A percentile compares a stretch with the other conserved stretches of the same genome.
phyloP scores from a whole-genome alignment of 768 basidiomycete genomes.

The Paxillus rubicundulus region DNA sequence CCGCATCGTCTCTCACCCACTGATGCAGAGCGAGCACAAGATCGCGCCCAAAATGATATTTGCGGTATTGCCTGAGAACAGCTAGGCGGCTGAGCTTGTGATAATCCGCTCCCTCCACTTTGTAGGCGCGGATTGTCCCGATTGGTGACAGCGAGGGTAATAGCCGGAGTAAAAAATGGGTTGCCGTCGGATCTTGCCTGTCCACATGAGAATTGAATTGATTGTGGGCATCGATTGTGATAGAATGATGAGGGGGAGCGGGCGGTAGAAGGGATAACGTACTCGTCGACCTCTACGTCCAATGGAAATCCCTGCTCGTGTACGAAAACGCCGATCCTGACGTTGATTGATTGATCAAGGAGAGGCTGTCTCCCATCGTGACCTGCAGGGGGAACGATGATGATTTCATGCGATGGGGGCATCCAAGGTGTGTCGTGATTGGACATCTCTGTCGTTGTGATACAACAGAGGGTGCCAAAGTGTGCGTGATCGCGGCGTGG shows the following conservation, averaged over 20 bases:
- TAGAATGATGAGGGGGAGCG: slow-evolving; percentile 8
- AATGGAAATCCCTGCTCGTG: slow-evolving; percentile 62
- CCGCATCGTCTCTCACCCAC: slow-evolving; percentile 49
- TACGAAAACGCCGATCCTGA: slow-evolving; percentile 50
- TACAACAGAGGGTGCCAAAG: not conserved
- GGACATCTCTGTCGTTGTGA: slow-evolving; percentile 11
- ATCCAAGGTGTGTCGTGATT: slow-evolving; percentile 8
- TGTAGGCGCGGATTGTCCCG: slow-evolving; percentile 64
- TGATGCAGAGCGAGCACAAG: slow-evolving; percentile 64
- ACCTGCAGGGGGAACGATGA: slow-evolving; percentile 41
- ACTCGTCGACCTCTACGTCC: slow-evolving; percentile 77
- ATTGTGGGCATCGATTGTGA: slow-evolving; percentile 7
- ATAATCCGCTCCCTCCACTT: slow-evolving; percentile 38
- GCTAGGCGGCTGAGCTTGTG: slow-evolving; percentile 76
- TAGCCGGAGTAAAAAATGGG: slow-evolving; percentile 72
- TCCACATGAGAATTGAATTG: slow-evolving; percentile 1
- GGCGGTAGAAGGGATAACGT: slow-evolving; percentile 23
- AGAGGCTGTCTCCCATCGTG: slow-evolving; percentile 42
- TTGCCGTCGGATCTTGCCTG: slow-evolving; percentile 62
- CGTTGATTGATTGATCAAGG: slow-evolving; percentile 62
- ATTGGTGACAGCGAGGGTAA: slow-evolving; percentile 57
- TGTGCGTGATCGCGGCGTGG: not conserved
- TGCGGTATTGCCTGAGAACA: slow-evolving; percentile 64
- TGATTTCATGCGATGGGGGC: slow-evolving; percentile 54
- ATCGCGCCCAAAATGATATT: slow-evolving; percentile 59